Evolutionary conservation across 768 basidiomycete species (phyloP).

Genomic region (Hygrocybe punicea): DNA sequence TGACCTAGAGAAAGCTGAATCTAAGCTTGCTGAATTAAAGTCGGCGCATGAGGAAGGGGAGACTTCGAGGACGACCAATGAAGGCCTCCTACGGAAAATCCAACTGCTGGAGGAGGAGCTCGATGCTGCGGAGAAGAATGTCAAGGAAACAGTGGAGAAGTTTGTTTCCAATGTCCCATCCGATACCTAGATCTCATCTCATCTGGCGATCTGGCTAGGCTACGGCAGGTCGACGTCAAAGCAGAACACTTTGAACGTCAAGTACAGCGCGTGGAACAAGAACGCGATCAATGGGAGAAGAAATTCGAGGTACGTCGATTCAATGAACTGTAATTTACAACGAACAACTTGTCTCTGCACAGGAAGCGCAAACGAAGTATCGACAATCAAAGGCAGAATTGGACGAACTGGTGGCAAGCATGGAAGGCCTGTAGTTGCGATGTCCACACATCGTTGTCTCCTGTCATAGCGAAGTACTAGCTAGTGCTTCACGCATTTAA

Average conservation of each 20-base stretch:
- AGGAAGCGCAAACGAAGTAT: constrained; percentile 75
- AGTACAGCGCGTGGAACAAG: constrained; percentile 79
- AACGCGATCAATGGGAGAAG: constrained; percentile 91
- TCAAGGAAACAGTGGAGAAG: constrained; percentile 97
- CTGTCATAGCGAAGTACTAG: constrained; percentile 2
- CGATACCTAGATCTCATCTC: neutral
- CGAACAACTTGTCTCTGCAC: constrained; percentile 5
- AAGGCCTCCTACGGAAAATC: constrained; percentile 77
- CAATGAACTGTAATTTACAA: neutral
- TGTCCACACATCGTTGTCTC: neutral
- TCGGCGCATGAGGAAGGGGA: constrained; percentile 63
- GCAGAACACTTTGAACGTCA: constrained; percentile 98
- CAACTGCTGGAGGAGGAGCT: constrained; percentile 93
- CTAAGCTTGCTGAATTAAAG: constrained; percentile 64
- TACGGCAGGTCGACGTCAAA: constrained; percentile 96
- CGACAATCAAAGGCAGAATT: constrained; percentile 72
- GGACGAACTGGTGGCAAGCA: constrained; percentile 72
- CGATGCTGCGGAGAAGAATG: constrained; percentile 91
- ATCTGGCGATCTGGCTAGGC: constrained; percentile 45
- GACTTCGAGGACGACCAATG: constrained; percentile 63
- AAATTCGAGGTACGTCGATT: constrained; percentile 76
- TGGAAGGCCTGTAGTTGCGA: constrained; percentile 61
- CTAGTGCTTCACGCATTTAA: too few species aligned
- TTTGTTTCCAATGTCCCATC: constrained; percentile 43
- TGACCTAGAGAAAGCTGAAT: constrained; percentile 70